Conservation (phyloP, 192 early-diverging fungal genomes). For the Podochytrium sp. region DNA sequence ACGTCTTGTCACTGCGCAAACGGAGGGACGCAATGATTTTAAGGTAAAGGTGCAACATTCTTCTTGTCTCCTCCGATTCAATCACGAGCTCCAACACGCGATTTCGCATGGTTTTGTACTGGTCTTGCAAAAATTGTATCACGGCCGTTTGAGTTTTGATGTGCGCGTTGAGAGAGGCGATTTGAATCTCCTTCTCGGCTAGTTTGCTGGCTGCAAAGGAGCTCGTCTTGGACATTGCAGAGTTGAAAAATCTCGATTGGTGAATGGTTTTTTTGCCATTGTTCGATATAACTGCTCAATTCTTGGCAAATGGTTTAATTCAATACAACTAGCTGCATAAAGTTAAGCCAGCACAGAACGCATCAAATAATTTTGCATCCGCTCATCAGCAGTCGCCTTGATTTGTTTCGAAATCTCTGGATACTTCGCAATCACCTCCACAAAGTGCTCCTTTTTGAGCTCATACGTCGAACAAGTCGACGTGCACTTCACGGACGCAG, state of each 20-base stretch:
- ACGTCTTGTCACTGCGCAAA: too few species aligned
- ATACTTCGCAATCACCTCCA: slow-evolving; percentile 35
- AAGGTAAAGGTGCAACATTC: not conserved
- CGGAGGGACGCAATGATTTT: too few species aligned
- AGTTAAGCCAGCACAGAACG: slow-evolving; percentile 46
- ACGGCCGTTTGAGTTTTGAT: not conserved
- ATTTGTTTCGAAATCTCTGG: slow-evolving; percentile 38
- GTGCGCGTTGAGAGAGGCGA: not conserved
- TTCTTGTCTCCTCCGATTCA: not conserved
- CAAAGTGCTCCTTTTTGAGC: slow-evolving; percentile 40
- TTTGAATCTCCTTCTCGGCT: too few species aligned
- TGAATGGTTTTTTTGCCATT: too few species aligned
- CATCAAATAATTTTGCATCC: slow-evolving; percentile 55
- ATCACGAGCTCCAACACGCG: not conserved
- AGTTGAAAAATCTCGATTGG: too few species aligned
- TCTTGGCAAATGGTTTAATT: too few species aligned
- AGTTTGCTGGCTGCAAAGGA: too few species aligned
- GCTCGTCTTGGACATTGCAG: too few species aligned
- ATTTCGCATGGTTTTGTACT: not conserved
- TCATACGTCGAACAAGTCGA: slow-evolving; percentile 40
- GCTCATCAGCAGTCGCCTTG: slow-evolving; percentile 40
- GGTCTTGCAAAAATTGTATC: not conserved
- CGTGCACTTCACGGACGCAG: slow-evolving; percentile 42
- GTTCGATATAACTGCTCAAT: too few species aligned
- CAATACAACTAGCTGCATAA: too few species aligned